Conservation (phyloP, 164 flowering plant genomes). For the Nymphaea thermarum region DNA sequence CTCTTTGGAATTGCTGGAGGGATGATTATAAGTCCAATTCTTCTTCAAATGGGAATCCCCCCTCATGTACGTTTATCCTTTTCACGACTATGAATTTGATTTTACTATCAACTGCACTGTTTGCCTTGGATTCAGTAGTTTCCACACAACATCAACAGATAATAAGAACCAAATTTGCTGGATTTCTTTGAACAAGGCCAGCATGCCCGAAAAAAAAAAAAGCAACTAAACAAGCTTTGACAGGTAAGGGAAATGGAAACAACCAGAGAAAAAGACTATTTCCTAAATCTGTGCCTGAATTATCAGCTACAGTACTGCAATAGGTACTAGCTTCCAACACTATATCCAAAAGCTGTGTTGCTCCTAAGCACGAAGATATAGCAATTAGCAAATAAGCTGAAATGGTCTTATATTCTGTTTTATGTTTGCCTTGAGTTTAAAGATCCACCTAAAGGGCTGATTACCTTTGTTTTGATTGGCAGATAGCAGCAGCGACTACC, state of each 20-base stretch:
- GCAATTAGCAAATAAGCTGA: too few relatives aligned
- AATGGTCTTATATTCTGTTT: too few relatives aligned
- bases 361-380: too few relatives aligned
- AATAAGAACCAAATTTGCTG: background rate
- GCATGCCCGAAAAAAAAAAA: too few relatives aligned
- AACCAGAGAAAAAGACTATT: too few relatives aligned
- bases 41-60: constrained; percentile 51
- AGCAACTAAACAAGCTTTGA: background rate
- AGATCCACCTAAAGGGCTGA: too few relatives aligned
- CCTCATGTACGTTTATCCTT: constrained; percentile 37
- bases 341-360: too few relatives aligned
- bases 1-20: constrained; percentile 76
- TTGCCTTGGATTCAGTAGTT: background rate
- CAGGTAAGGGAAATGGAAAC: background rate
- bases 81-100: background rate
- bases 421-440: too few relatives aligned
- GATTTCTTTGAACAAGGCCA: background rate
- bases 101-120: background rate
- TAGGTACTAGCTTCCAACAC: too few relatives aligned
- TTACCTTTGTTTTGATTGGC: constrained; percentile 5
- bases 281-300: too few relatives aligned
- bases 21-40: constrained; percentile 71
- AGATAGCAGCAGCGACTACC: constrained; percentile 68
- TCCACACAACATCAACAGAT: background rate
- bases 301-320: too few relatives aligned